phyloP scores from a whole-genome alignment of 495 filamentous ascomycete genomes.

The Articulospora tetracladia region DNA sequence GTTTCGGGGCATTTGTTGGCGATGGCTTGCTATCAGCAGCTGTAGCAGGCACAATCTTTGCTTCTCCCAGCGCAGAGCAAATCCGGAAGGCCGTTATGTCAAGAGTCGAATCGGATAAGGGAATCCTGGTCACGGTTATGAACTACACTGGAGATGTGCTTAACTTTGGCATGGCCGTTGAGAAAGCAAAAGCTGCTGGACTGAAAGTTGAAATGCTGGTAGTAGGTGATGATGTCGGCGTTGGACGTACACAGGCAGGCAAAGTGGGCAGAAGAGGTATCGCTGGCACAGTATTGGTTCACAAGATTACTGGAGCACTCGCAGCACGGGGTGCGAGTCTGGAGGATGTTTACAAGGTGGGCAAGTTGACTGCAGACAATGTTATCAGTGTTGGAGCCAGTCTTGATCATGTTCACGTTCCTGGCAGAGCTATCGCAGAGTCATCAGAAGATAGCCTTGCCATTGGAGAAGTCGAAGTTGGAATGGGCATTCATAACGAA shows the following conservation, averaged over 20 bases:
- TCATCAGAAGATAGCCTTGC: constrained; percentile 49
- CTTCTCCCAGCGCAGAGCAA: constrained; percentile 82
- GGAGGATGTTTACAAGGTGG: constrained; percentile 68
- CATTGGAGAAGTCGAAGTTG: constrained; percentile 79
- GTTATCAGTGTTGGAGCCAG: constrained; percentile 83
- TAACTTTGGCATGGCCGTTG: constrained; percentile 92
- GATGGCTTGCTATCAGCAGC: constrained; percentile 77
- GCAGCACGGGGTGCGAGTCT: constrained; percentile 64
- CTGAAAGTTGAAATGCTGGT: constrained; percentile 86
- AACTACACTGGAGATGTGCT: constrained; percentile 82
- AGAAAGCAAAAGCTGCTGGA: constrained; percentile 83
- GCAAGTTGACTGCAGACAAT: constrained; percentile 68
- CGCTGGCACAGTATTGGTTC: constrained; percentile 82
- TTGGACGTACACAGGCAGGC: constrained; percentile 75
- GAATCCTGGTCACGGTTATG: constrained; percentile 69
- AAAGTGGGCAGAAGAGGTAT: constrained; percentile 93
- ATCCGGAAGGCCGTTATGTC: constrained; percentile 72
- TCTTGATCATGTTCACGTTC: constrained; percentile 88
- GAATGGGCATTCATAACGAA: constrained; percentile 99
- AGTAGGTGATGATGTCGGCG: constrained; percentile 93
- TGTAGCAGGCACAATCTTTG: constrained; percentile 92
- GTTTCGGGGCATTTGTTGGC: constrained; percentile 69
- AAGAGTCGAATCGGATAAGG: constrained; percentile 63
- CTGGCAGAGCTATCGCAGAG: constrained; percentile 55
- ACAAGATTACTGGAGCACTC: constrained; percentile 85